A percentile compares a stretch with the other conserved stretches of the same genome.
Conservation (phyloP, 345 rosid genomes). For the Limnanthes douglasii region DNA sequence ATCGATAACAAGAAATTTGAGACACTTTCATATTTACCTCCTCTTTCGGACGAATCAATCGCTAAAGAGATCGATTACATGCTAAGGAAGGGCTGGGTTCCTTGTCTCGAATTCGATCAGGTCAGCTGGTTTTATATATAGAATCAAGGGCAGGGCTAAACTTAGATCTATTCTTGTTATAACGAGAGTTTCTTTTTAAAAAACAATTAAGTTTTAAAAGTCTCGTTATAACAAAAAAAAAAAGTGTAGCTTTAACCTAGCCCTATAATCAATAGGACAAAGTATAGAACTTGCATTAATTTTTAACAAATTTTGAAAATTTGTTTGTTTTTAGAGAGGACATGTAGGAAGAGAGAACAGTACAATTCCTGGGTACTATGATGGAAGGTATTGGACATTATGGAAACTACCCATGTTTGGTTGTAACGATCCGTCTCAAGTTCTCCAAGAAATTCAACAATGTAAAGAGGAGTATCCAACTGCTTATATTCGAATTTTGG, state of each 20-base stretch:
- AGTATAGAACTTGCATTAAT: neutral
- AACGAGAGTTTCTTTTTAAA: neutral
- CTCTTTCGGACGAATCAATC: constrained; percentile 26
- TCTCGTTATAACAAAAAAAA: too few relatives aligned
- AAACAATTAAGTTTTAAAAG: too few relatives aligned
- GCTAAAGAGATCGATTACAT: constrained; percentile 52
- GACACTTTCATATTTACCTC: constrained; percentile 39
- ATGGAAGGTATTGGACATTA: constrained; percentile 58
- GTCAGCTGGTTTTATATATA: constrained; percentile 8
- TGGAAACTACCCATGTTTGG: constrained; percentile 82
- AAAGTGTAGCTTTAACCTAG: too few relatives aligned
- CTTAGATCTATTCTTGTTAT: neutral
- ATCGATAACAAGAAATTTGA: constrained; percentile 40
- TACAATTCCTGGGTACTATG: constrained; percentile 51
- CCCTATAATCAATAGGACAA: neutral
- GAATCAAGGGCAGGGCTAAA: neutral
- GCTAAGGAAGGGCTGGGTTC: constrained; percentile 53
- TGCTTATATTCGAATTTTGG: constrained; percentile 37
- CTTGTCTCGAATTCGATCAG: constrained; percentile 64
- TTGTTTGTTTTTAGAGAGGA: constrained; percentile 16
- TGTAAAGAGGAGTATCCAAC: constrained; percentile 34
- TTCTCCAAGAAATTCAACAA: constrained; percentile 28
- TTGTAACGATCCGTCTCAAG: constrained; percentile 45
- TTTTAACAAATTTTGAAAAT: neutral
- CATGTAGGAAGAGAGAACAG: constrained; percentile 29